Conservation (phyloP, 2,329 filamentous ascomycete genomes). For the Sclerotinia spermophila region DNA sequence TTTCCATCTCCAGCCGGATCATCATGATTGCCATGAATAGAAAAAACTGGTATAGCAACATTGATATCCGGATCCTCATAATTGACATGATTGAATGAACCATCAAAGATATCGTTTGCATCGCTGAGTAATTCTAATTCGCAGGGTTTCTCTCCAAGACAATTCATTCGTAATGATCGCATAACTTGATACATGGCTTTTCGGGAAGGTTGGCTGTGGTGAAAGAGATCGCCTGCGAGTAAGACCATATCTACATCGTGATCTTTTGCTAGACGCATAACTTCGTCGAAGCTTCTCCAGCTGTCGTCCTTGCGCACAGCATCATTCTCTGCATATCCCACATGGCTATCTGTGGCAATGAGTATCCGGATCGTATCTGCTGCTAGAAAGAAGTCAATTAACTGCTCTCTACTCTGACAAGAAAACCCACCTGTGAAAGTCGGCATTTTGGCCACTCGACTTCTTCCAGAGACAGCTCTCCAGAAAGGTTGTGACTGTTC, state of each 20-base stretch:
- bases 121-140: slow-evolving; percentile 94
- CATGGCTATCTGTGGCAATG: slow-evolving; percentile 94
- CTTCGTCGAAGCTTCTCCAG: slow-evolving; percentile 93
- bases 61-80: slow-evolving; percentile 98
- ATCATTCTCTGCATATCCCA: slow-evolving; percentile 92
- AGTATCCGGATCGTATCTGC: slow-evolving; percentile 91
- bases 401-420: neutral
- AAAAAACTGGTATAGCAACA: slow-evolving; percentile 93
- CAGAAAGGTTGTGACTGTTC: neutral
- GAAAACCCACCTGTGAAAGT: slow-evolving; percentile 25
- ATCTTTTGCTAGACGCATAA: slow-evolving; percentile 82
- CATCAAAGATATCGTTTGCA: slow-evolving; percentile 84
- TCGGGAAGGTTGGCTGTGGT: slow-evolving; percentile 95
- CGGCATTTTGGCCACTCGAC: slow-evolving; percentile 28
- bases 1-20: slow-evolving; percentile 96
- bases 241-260: slow-evolving; percentile 95
- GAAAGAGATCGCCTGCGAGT: slow-evolving; percentile 90
- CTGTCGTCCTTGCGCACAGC: slow-evolving; percentile 94
- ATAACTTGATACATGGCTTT: slow-evolving; percentile 98
- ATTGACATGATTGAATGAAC: slow-evolving; percentile 89
- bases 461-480: neutral
- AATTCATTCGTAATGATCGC: slow-evolving; percentile 88
- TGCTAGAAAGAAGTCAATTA: slow-evolving; percentile 26
- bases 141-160: slow-evolving; percentile 90
- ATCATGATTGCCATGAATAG: slow-evolving; percentile 97